These are phyloP conservation scores for Herpotrichia juniperi DNA, from an alignment of 2,329 filamentous ascomycete species.

Conservation along the genomic window DNA sequence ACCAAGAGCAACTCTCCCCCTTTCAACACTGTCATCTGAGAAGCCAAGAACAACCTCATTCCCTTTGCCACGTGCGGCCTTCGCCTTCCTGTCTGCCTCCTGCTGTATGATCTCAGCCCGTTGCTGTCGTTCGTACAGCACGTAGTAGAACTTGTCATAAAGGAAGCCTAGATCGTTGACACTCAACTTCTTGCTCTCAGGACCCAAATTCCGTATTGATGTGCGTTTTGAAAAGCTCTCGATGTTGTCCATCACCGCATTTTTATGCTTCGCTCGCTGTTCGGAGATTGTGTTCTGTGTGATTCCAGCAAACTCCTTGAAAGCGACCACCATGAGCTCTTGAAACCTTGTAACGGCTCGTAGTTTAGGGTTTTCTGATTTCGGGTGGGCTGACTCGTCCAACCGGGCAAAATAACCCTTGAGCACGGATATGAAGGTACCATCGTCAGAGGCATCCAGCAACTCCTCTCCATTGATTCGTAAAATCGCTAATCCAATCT, in stretches of 20 bases:
- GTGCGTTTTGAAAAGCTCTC: constrained; percentile 97
- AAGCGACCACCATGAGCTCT: constrained; percentile 98
- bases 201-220: constrained; percentile 91
- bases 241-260: constrained; percentile 91
- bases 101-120: constrained; percentile 73
- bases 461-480: constrained; percentile 97
- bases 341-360: constrained; percentile 95
- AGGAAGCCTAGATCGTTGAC: constrained; percentile 85
- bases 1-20: constrained; percentile 85
- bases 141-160: constrained; percentile 92
- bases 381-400: constrained; percentile 94
- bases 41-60: constrained; percentile 56
- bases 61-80: constrained; percentile 64
- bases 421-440: constrained; percentile 93
- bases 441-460: constrained; percentile 90
- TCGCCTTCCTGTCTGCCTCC: constrained; percentile 70
- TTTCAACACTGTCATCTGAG: constrained; percentile 67
- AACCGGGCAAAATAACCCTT: constrained; percentile 93
- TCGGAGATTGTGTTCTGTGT: constrained; percentile 93
- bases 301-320: constrained; percentile 96
- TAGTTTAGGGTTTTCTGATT: constrained; percentile 92
- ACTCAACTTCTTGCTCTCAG: constrained; percentile 90
- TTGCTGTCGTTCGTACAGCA: constrained; percentile 91
- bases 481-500: constrained; percentile 94
- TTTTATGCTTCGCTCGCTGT: constrained; percentile 88